Conservation (phyloP, 2,329 filamentous ascomycete genomes). For the Dryadomyces sulphureus region DNA sequence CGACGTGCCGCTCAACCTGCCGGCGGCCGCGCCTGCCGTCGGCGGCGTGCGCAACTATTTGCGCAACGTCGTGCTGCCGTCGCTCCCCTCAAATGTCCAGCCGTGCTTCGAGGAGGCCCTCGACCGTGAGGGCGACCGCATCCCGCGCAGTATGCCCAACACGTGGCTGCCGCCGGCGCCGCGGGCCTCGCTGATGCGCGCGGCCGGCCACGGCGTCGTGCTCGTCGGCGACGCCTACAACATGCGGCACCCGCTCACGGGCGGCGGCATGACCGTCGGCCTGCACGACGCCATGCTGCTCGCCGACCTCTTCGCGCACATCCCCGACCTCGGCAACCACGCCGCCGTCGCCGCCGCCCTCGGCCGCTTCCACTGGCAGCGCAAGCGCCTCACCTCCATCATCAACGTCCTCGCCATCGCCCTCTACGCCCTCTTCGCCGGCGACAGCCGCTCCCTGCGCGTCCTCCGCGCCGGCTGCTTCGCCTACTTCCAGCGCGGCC, state of each 20-base stretch:
- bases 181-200: slow-evolving; percentile 23
- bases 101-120: slow-evolving; percentile 65
- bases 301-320: slow-evolving; percentile 53
- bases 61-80: slow-evolving; percentile 57
- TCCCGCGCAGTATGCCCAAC: slow-evolving; percentile 84
- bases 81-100: slow-evolving; percentile 55
- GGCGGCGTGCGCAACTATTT: slow-evolving; percentile 83
- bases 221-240: slow-evolving; percentile 92
- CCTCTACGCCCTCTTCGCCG: slow-evolving; percentile 81
- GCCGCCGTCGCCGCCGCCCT: slow-evolving; percentile 53
- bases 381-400: slow-evolving; percentile 69
- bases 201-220: slow-evolving; percentile 53
- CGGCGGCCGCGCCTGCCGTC: slow-evolving; percentile 54
- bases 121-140: slow-evolving; percentile 51
- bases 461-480: slow-evolving; percentile 85
- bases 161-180: slow-evolving; percentile 63
- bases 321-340: slow-evolving; percentile 57
- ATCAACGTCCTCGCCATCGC: slow-evolving; percentile 98
- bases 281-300: slow-evolving; percentile 83
- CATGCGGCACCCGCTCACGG: slow-evolving; percentile 97
- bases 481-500: slow-evolving; percentile 68
- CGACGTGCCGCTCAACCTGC: slow-evolving; percentile 67
- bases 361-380: slow-evolving; percentile 51
- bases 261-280: slow-evolving; percentile 95
- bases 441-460: slow-evolving; percentile 55